Percentiles rank a stretch among this genome's conserved stretches.
Conservation (phyloP, 148 eudicot genomes). For the Rheum nobile region DNA sequence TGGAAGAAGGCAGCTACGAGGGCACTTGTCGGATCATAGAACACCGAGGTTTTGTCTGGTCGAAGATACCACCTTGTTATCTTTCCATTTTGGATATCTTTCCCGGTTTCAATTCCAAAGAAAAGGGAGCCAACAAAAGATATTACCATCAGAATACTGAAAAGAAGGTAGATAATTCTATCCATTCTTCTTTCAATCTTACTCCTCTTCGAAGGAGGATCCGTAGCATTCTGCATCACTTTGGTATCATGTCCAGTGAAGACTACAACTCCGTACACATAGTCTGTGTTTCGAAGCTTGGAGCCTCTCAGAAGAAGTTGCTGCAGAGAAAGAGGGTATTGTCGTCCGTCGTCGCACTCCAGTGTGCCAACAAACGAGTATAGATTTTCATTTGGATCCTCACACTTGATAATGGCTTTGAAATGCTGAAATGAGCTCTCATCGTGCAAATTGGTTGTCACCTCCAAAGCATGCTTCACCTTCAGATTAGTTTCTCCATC, state of each 20-base stretch:
- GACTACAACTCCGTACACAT: constrained; percentile 42
- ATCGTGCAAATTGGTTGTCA: neutral
- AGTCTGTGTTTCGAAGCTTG: constrained; percentile 49
- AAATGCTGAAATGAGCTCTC: neutral
- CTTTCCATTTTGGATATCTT: constrained; percentile 7
- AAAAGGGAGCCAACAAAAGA: constrained; percentile 5
- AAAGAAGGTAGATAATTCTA: constrained; percentile 38
- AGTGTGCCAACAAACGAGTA: constrained; percentile 6
- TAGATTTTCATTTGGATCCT: constrained; percentile 10
- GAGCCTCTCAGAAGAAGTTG: constrained; percentile 56
- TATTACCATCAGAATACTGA: neutral
- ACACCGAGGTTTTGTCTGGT: constrained; percentile 28
- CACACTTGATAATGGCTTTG: constrained; percentile 8
- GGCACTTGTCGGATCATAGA: constrained; percentile 37
- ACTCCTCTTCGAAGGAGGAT: constrained; percentile 36
- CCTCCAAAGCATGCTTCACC: constrained; percentile 10
- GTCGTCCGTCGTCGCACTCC: constrained; percentile 18
- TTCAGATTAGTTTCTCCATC: constrained; percentile 10
- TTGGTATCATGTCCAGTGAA: constrained; percentile 62
- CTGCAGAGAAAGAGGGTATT: constrained; percentile 42
- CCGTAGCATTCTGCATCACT: constrained; percentile 52
- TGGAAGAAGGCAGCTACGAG: constrained; percentile 35
- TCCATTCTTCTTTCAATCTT: constrained; percentile 44
- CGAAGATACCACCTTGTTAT: constrained; percentile 18
- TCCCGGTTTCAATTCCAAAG: constrained; percentile 8